Conservation (phyloP, 1,284 basidiomycete genomes). For the Mycena citricolor region DNA sequence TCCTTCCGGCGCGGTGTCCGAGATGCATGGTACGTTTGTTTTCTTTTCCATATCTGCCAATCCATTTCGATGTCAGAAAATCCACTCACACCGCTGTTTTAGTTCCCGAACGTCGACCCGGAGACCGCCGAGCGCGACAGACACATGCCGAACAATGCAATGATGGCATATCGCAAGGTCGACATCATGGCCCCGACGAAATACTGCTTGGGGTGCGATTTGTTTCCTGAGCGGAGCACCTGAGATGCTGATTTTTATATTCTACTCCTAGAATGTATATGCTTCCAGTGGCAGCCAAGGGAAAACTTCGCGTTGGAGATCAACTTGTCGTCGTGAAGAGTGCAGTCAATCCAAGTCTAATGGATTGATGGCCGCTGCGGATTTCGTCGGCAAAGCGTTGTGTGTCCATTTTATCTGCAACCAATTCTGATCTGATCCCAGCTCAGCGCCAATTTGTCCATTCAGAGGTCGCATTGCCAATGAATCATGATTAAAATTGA, state of each 20-base stretch:
- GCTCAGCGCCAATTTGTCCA: too few relatives aligned
- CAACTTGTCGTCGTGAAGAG: constrained; percentile 14
- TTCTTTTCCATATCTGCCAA: not conserved
- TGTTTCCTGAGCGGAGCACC: not conserved
- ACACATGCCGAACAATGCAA: constrained; percentile 21
- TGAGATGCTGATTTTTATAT: not conserved
- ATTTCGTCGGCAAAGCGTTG: too few relatives aligned
- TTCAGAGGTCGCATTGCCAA: too few relatives aligned
- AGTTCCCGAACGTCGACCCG: constrained; percentile 23
- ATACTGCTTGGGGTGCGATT: constrained; percentile 21
- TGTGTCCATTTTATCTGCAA: too few relatives aligned
- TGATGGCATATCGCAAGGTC: constrained; percentile 24
- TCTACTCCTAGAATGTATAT: constrained; percentile 18
- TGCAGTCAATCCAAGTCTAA: constrained; percentile 16
- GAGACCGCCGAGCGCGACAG: constrained; percentile 16
- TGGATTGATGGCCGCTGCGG: too few relatives aligned
- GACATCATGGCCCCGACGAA: constrained; percentile 11
- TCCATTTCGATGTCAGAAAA: not conserved
- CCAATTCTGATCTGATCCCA: too few relatives aligned
- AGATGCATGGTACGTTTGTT: constrained; percentile 18
- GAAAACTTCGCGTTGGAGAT: constrained; percentile 18
- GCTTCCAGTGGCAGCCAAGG: constrained; percentile 13
- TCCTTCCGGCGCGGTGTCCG: constrained; percentile 18
- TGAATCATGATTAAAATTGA: too few relatives aligned
- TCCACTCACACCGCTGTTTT: not conserved